phyloP scores from a whole-genome alignment of 768 basidiomycete genomes.

The Termitomyces sp. region DNA sequence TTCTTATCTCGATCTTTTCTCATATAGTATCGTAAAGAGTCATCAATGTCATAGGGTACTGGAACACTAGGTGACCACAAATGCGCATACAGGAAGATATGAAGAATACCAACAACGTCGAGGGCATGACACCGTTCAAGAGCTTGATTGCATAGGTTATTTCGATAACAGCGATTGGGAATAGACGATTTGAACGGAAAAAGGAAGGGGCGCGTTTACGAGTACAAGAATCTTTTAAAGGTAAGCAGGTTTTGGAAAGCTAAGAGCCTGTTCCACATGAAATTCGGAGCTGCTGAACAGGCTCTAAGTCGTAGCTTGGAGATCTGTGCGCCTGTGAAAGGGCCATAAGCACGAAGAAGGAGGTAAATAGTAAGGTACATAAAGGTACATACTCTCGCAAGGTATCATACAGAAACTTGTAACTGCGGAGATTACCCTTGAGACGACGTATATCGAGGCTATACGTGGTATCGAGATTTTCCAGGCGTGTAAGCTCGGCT shows the following conservation, averaged over 20 bases:
- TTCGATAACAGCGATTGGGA: not conserved
- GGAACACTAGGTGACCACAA: not conserved
- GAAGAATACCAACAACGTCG: constrained; percentile 3
- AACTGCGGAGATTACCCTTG: constrained; percentile 83
- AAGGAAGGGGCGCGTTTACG: not conserved
- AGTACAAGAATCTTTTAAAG: not conserved
- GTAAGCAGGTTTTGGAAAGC: not conserved
- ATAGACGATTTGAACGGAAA: not conserved
- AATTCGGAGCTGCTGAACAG: too few relatives aligned
- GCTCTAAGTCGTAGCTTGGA: not conserved
- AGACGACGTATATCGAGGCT: constrained; percentile 85
- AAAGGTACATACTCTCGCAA: constrained; percentile 3
- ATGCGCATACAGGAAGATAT: constrained; percentile 5
- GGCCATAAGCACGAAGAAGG: not conserved
- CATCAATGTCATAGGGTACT: not conserved
- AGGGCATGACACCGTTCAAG: constrained; percentile 6
- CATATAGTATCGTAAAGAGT: not conserved
- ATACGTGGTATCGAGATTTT: constrained; percentile 79
- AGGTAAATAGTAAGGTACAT: not conserved
- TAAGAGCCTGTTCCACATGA: too few relatives aligned
- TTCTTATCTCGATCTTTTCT: not conserved
- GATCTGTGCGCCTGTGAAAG: constrained; percentile 5
- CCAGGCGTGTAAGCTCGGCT: constrained; percentile 85
- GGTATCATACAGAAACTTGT: constrained; percentile 77
- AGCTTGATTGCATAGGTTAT: not conserved